Percentiles rank a stretch among this genome's conserved stretches.
Conservation (phyloP, 495 filamentous ascomycete species). For the Podospora bellae-mahoneyi region DNA sequence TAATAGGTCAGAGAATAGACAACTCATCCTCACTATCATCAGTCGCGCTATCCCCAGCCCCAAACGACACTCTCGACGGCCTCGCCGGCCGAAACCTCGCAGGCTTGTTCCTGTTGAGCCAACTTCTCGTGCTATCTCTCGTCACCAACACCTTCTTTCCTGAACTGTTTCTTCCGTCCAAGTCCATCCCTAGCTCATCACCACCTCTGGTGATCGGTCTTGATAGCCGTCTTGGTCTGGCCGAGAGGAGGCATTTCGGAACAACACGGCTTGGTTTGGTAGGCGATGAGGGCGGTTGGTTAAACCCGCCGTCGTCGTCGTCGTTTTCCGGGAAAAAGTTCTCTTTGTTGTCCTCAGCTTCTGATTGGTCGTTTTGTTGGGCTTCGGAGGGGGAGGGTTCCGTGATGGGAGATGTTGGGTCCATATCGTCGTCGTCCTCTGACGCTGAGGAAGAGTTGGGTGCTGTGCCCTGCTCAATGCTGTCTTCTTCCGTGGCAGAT, state of each 20-base stretch:
- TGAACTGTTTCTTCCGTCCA: neutral
- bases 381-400: constrained; percentile 5
- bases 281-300: neutral
- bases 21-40: constrained; percentile 23
- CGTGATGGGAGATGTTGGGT: constrained; percentile 8
- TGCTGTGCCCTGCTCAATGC: neutral
- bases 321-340: neutral
- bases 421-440: constrained; percentile 1
- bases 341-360: neutral
- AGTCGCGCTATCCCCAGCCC: neutral
- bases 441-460: neutral
- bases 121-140: neutral
- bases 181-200: constrained; percentile 16
- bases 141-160: neutral
- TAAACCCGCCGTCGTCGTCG: neutral
- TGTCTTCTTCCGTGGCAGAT: neutral
- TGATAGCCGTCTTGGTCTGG: constrained; percentile 15
- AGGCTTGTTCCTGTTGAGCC: constrained; percentile 16
- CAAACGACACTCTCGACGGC: constrained; percentile 13
- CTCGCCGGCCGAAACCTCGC: constrained; percentile 12
- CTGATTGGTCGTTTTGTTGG: neutral
- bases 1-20: constrained; percentile 2
- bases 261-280: neutral
- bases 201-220: constrained; percentile 12
- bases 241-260: constrained; percentile 9